Evolutionary conservation across 2,329 filamentous ascomycete genomes (phyloP).

Genomic region (Scytalidium sp.): DNA sequence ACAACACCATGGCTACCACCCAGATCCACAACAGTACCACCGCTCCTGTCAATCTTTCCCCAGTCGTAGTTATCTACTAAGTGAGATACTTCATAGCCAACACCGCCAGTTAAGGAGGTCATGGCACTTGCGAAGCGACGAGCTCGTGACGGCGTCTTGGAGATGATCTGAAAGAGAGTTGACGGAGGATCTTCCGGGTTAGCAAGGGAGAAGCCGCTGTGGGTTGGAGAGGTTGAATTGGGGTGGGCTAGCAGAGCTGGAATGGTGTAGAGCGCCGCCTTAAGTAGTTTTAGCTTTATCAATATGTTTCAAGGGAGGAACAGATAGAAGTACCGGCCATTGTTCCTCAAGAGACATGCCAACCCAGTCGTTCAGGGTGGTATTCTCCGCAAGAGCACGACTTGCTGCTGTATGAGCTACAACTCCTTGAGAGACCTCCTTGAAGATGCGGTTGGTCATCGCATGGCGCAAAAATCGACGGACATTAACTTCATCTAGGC

Average conservation of each 20-base stretch:
- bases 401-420: constrained; percentile 56
- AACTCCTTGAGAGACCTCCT: constrained; percentile 44
- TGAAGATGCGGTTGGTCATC: constrained; percentile 56
- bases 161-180: constrained; percentile 52
- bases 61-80: constrained; percentile 55
- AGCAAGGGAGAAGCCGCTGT: constrained; percentile 49
- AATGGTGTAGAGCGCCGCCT: constrained; percentile 44
- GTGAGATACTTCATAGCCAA: constrained; percentile 53
- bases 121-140: constrained; percentile 53
- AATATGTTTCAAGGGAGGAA: background rate
- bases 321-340: constrained; percentile 23
- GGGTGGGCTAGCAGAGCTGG: constrained; percentile 42
- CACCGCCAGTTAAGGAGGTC: constrained; percentile 50
- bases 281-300: constrained; percentile 19
- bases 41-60: constrained; percentile 37
- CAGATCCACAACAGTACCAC: constrained; percentile 53
- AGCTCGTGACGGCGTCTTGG: constrained; percentile 43
- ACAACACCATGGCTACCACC: constrained; percentile 58
- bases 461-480: constrained; percentile 51
- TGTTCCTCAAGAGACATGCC: constrained; percentile 53
- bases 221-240: constrained; percentile 44
- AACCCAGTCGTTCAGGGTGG: constrained; percentile 49
- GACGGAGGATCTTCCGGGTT: constrained; percentile 48
- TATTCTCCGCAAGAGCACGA: constrained; percentile 46
- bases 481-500: constrained; percentile 47